Evolutionary conservation across 331 rosid genomes (phyloP).

Genomic region (Erythrophleum ivorense): DNA sequence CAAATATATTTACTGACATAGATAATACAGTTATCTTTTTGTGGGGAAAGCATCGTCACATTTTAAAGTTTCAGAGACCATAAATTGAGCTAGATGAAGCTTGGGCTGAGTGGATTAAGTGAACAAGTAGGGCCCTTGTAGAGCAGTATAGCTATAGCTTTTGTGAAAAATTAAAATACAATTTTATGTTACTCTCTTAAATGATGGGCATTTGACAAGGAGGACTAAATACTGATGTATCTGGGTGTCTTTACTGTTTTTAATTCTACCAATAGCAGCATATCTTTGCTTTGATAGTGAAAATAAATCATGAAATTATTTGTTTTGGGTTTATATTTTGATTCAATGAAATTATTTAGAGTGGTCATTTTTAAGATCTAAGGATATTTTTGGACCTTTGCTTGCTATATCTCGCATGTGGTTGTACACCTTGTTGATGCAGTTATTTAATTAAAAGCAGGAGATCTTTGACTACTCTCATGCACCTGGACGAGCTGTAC

Average conservation of each 20-base stretch:
- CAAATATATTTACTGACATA: too few species aligned
- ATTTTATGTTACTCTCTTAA: not conserved
- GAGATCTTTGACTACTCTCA: constrained; percentile 62
- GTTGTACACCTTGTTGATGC: constrained; percentile 48
- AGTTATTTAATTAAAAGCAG: constrained; percentile 54
- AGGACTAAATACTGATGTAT: not conserved
- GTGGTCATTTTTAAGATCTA: constrained; percentile 26
- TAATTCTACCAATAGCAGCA: constrained; percentile 10
- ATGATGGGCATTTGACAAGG: not conserved
- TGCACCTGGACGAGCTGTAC: constrained; percentile 62
- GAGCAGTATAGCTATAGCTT: not conserved
- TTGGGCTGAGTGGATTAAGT: not conserved
- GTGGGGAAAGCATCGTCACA: not conserved
- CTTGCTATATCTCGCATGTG: constrained; percentile 48
- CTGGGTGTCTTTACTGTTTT: constrained; percentile 17
- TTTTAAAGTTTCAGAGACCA: not conserved
- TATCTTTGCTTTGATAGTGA: constrained; percentile 31
- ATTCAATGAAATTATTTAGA: constrained; percentile 25
- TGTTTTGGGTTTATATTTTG: constrained; percentile 33
- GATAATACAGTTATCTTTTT: too few species aligned
- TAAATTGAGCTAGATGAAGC: not conserved
- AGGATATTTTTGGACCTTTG: constrained; percentile 40
- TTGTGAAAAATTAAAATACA: not conserved
- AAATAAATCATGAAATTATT: constrained; percentile 28
- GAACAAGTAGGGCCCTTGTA: not conserved